Base-by-base conservation (phyloP, 352 stramenopile genomes). In the Blastocystis sp. region DNA sequence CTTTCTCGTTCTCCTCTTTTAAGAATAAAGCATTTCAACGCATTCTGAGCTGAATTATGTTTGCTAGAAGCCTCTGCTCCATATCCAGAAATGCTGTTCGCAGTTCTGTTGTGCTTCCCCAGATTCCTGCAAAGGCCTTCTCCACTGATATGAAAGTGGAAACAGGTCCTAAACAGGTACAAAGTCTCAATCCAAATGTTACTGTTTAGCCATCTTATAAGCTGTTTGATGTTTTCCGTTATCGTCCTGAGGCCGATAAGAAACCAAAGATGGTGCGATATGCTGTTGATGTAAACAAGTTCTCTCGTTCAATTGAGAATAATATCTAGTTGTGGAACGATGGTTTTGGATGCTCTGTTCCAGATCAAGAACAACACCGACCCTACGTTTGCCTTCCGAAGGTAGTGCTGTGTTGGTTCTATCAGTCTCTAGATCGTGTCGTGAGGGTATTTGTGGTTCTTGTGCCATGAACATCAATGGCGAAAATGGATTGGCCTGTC, bases 331-430 rank as follows among this genome's bases (percentile, higher is more conserved):
- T 96, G 97, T 89, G 97, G 97, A 17, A 97, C 97, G 40, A 99
- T 99, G 97, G 95, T 99, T 59, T 92, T 99, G 69, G 97, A 99
- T 91, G 97, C 96, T 30, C 92, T 99, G 24, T 93, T 99, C 87
- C 99, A 99, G 93, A 99, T 99, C 91, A 99, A 99, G 93, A 98
- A 98, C 91, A 96, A 99, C 90, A 94, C 98, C 93, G 97, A 99
- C 93, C 95, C 96, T 7, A 98, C 96, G 62, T 92, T 99, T 19
- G 98, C 97, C 58, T 98, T 99, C 92, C 95, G 97, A 58, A 94
- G 97, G 90, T 91, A 60, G 7, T 37, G 93, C 60, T 51, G 91
- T 30, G 24, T 19, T 0, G 0, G 3, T 68, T 13, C 6, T 27
- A 15, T 82, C 2, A 27, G n/a, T 82, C 40, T 89, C 13, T 87